Percentiles rank a stretch among this genome's conserved stretches.
Conservation (phyloP, 805 yeast genomes). For the Blastobotrys parvus region DNA sequence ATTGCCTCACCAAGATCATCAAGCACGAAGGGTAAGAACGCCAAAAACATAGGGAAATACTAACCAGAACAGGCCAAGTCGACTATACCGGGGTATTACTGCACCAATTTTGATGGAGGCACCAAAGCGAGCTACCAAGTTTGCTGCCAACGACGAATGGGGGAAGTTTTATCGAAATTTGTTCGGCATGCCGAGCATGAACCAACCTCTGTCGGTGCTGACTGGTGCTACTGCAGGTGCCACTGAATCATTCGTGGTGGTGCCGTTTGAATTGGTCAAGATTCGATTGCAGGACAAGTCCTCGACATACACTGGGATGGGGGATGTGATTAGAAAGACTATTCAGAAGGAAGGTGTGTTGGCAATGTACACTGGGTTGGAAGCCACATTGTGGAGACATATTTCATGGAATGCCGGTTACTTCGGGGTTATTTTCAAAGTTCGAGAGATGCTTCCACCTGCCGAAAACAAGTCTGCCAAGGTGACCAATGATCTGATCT, state of each 20-base stretch:
- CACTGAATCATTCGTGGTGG: constrained; percentile 91
- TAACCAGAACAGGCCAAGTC: constrained; percentile 12
- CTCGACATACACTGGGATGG: constrained; percentile 74
- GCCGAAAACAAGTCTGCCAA: constrained; percentile 64
- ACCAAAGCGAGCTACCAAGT: constrained; percentile 97
- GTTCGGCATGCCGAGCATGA: constrained; percentile 64
- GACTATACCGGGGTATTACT: constrained; percentile 85
- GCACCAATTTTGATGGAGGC: constrained; percentile 99
- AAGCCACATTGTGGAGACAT: constrained; percentile 97
- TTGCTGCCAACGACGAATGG: constrained; percentile 97
- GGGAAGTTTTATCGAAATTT: constrained; percentile 67
- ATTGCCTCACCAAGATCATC: constrained; percentile 76
- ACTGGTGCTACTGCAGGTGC: constrained; percentile 99
- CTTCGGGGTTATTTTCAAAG: constrained; percentile 89
- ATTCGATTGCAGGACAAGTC: constrained; percentile 87
- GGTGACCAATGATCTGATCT: constrained; percentile 77
- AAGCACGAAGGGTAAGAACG: constrained; percentile 59
- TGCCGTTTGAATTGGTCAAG: constrained; percentile 93
- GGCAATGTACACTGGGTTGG: constrained; percentile 89
- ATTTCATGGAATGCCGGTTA: constrained; percentile 96
- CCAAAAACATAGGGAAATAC: not conserved
- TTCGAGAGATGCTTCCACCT: constrained; percentile 68
- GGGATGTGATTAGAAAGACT: constrained; percentile 69
- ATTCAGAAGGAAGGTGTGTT: constrained; percentile 67
- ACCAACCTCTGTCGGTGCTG: constrained; percentile 74